A percentile compares a stretch with the other conserved stretches of the same genome.
These are phyloP conservation scores for Piper betle DNA, from an alignment of 164 flowering plant genomes.

Conservation along the genomic window DNA sequence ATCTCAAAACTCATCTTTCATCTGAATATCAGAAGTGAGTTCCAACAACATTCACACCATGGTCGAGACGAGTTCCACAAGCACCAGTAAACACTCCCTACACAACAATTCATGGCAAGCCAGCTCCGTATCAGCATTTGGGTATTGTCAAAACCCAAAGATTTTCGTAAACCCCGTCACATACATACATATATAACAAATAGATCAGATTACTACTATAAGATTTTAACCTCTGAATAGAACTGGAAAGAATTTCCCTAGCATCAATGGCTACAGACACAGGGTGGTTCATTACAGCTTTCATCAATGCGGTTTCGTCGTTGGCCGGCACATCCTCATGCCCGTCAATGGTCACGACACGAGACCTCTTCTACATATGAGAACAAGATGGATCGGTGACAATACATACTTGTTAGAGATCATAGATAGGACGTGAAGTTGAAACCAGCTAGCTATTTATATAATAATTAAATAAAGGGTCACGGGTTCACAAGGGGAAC, in stretches of 20 bases:
- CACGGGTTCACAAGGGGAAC: too few species aligned
- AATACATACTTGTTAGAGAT: background rate
- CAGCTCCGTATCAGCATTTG: too few species aligned
- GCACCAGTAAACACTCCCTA: conserved; percentile 74
- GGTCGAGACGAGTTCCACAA: conserved; percentile 67
- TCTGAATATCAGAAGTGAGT: conserved; percentile 39
- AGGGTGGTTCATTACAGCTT: conserved; percentile 69
- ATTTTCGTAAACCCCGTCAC: too few species aligned
- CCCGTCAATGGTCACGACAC: conserved; percentile 54
- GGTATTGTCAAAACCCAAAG: too few species aligned
- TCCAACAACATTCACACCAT: conserved; percentile 80
- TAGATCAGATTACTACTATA: too few species aligned
- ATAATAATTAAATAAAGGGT: too few species aligned
- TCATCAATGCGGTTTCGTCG: conserved; percentile 54
- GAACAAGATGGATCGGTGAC: background rate
- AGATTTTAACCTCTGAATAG: conserved; percentile 55
- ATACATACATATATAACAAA: too few species aligned
- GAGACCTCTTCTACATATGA: conserved; percentile 38
- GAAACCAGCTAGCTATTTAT: too few species aligned
- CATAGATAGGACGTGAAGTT: background rate
- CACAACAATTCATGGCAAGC: background rate
- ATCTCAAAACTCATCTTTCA: conserved; percentile 3
- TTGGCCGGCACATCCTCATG: conserved; percentile 60
- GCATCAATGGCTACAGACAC: conserved; percentile 84
- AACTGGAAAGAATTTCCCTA: conserved; percentile 56